Evolutionary conservation across 2,329 filamentous ascomycete genomes (phyloP), one percentile per base, ranked within the genome.

Genomic region (Scedosporium minutisporum): DNA sequence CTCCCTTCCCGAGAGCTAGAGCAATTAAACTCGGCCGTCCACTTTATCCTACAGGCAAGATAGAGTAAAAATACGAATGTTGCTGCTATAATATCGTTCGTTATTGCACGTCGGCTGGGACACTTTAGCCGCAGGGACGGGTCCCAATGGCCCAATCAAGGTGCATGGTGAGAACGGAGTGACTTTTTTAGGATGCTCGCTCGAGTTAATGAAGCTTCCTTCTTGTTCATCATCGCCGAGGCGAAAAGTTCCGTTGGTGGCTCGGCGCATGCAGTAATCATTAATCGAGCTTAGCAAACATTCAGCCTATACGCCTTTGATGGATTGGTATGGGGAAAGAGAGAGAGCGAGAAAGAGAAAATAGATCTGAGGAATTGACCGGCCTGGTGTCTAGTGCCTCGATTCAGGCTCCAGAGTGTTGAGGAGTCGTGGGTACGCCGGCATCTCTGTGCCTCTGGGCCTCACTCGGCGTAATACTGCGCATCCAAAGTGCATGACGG

Each of bases 11-110:
- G 25, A 9, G 46, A 48, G n/a, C 21, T 21, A 14, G 27, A 27
- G 46, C 9, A 29, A 61, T 33, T 38, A 60, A 29, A 29, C 58
- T 55, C 44, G 44, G 58, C 58, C 23, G 21, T 2, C 6, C 58
- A 51, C 23, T 61, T 61, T 61, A 61, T 53, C 59, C 59, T 38
- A 27, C 59, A 53, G 42, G 42, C 59, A 46, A n/a, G 42, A 33
- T 23, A 58, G n/a, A 58, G 55, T 58, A 41, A 18, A 58, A 58
- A 58, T 58, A 58, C 55, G 25, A 33, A 58, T 41, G 51, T 16
- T 3, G 21, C 51, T 23, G 9, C 51, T 38, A 58, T 58, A 58
- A 5, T 58, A 58, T 57, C 51, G 23, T 12, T 9, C 21, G 51
- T 57, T 57, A 57, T 16, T 25, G 23, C 51, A 57, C 51, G 10